Evolutionary conservation across 2,329 filamentous ascomycete genomes (phyloP), one percentile per base, ranked within the genome.

Genomic region (Tolypocladium tundrense): DNA sequence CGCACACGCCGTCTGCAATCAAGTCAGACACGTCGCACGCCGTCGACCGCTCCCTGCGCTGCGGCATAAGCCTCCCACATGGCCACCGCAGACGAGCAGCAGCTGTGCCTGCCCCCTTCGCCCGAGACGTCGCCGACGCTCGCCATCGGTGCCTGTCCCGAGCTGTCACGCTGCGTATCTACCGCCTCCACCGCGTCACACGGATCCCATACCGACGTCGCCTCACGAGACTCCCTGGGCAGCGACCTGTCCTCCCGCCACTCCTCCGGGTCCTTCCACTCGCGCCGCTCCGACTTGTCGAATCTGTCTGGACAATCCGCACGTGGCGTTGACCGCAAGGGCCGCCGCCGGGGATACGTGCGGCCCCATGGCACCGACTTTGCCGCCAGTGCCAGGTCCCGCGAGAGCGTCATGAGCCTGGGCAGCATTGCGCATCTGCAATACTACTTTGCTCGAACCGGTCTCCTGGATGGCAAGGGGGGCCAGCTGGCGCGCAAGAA

Each of bases 371-470:
- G 87, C 57, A 95, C 90, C 55, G 84, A 91, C 67, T 99, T 97
- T 71, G 90, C 94, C 33, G 88, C 89, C 60, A 97, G 92, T 58
- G 94, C 94, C 53, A 86, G 86, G 69, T 91, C 91, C 55, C 83
- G 94, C 62, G 93, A 99, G 72, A 97, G 92, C 69, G 94, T 99
- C 63, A 88, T 97, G 84, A 96, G 91, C 68, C 76, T 99, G 61
- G 94, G 94, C 57, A 97, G 92, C 73, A 99, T 99, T 66, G 91
- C 92, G 58, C 94, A 99, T 75, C 78, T 99, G 68, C 94, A 99
- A 73, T 96, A 97, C 75, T 99, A 97, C 75, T 99, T 99, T 76
- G 93, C 94, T 41, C 82, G 94, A 60, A 99, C 94, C 0, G 94
- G 94, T 7, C 75, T 99, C 62, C 76, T 99, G 55, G 94, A 99